Base-by-base conservation (phyloP, 129 eudicot species). In the Helianthus tuberosus region DNA sequence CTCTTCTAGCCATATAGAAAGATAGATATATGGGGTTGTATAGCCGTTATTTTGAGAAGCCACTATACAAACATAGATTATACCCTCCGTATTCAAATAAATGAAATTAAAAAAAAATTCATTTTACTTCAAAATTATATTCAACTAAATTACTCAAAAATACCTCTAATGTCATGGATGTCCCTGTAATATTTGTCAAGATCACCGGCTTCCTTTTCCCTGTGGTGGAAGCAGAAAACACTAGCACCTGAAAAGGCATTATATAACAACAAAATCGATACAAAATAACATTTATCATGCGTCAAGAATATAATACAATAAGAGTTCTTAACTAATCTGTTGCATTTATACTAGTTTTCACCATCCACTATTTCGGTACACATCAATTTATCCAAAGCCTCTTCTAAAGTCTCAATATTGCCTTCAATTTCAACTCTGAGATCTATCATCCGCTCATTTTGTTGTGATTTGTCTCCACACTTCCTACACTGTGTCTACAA, bases 371-470 rank as follows among this genome's bases (percentile, higher is more conserved):
- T 79, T 79, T 93, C 98, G 35, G 92, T 84, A 41, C 77, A 61
- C 2, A 97, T 93, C 68, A 88, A 93, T 43, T 86, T 81, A 20
- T 77, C 55, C 68, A 93, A 82, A 68, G 97, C 98, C 55, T 93
- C 97, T 78, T 90, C 97, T 25, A 93, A 78, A 52, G 98, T 88
- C 23, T 69, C 83, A 29, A 88, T 88, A 80, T 93, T 77, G 10
- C 98, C 98, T 52, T 79, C 88, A n/a, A 93, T 93, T 83, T 93
- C 98, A 59, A 93, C 93, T 12, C 89, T 88, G 27, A 93, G 96
- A 81, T 93, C 98, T 97, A 93, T 86, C 88, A 90, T 90, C 47
- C 91, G 86, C 73, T 93, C 98, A 15, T 83, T 64, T 27, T 77
- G 80, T 75, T 93, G 96, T 74, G 98, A 90, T 80, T 89, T 90